These are phyloP conservation scores for Lagenidium giganteum DNA, from an alignment of 352 stramenopile genomes.

Conservation along the genomic window DNA sequence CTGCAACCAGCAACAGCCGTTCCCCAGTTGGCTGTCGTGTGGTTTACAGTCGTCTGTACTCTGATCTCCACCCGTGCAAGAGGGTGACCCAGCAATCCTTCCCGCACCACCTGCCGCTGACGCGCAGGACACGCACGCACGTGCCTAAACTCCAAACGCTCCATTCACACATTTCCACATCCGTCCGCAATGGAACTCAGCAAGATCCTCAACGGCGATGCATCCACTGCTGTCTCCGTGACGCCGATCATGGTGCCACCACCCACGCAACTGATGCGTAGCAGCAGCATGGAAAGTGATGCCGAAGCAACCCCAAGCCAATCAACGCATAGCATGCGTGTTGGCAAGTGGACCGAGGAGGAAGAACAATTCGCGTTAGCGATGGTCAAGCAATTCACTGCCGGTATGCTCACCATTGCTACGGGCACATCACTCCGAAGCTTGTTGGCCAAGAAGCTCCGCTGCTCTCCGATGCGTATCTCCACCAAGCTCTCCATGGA, in stretches of 20 bases:
- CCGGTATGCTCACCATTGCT: conserved; percentile 10
- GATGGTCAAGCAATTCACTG: conserved; percentile 23
- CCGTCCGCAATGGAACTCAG: conserved; percentile 17
- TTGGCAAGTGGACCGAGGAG: conserved; percentile 29
- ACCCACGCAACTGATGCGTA: neutral
- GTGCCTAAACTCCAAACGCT: neutral
- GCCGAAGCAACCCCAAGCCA: neutral
- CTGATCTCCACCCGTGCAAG: no score
- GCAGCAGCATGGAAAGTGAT: neutral
- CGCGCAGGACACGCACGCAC: no score
- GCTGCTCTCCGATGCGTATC: conserved; percentile 27
- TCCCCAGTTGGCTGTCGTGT: no score
- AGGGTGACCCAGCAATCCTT: no score
- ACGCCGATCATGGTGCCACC: neutral
- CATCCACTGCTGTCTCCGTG: neutral
- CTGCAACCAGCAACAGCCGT: no score
- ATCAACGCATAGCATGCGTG: conserved; percentile 10
- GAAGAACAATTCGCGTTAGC: conserved; percentile 24
- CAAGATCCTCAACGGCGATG: conserved; percentile 17
- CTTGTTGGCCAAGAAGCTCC: conserved; percentile 24
- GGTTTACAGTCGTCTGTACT: no score
- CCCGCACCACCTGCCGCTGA: no score
- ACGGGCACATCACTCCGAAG: conserved; percentile 20
- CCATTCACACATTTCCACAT: neutral
- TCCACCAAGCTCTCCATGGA: conserved; percentile 28